Percentiles rank a stretch among this genome's conserved stretches.
Evolutionary conservation across 2,329 filamentous ascomycete species (phyloP).

Genomic region (Cladosporium colombiae): DNA sequence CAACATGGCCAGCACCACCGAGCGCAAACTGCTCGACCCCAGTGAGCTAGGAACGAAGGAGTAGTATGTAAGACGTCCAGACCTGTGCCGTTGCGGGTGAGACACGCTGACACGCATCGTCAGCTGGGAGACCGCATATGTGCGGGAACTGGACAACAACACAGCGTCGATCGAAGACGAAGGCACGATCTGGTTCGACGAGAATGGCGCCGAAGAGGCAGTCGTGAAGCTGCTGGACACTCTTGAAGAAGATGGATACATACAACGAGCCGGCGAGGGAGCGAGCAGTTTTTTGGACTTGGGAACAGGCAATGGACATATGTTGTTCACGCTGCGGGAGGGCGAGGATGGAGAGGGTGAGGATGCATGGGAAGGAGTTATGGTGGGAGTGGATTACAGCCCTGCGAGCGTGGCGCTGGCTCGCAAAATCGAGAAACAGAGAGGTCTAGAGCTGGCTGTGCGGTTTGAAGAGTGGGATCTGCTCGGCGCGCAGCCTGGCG

Average conservation of each 20-base stretch:
- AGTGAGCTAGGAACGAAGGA: slow-evolving; percentile 84
- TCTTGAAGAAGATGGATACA: slow-evolving; percentile 54
- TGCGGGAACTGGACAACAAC: slow-evolving; percentile 70
- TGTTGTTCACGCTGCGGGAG: slow-evolving; percentile 78
- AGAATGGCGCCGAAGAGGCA: slow-evolving; percentile 82
- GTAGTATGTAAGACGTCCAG: slow-evolving; percentile 63
- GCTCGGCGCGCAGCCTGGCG: slow-evolving; percentile 42
- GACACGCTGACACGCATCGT: slow-evolving; percentile 12
- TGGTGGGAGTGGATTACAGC: slow-evolving; percentile 91
- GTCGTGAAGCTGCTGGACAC: slow-evolving; percentile 63
- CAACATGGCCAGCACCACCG: slow-evolving; percentile 6
- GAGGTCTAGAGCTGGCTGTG: slow-evolving; percentile 33
- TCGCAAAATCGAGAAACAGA: slow-evolving; percentile 53
- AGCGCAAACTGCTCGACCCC: slow-evolving; percentile 59
- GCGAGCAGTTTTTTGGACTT: slow-evolving; percentile 75
- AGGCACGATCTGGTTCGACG: slow-evolving; percentile 95
- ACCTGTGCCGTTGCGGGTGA: neutral
- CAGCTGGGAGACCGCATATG: slow-evolving; percentile 66
- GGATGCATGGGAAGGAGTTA: slow-evolving; percentile 61
- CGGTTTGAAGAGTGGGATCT: slow-evolving; percentile 57
- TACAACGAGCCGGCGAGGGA: slow-evolving; percentile 40
- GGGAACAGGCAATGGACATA: slow-evolving; percentile 89
- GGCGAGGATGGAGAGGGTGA: slow-evolving; percentile 45
- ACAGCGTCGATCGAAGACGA: slow-evolving; percentile 71
- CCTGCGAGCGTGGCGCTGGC: slow-evolving; percentile 73